Evolutionary conservation across 2,329 filamentous ascomycete genomes (phyloP).

Genomic region (Sclerotiophoma versabilis): DNA sequence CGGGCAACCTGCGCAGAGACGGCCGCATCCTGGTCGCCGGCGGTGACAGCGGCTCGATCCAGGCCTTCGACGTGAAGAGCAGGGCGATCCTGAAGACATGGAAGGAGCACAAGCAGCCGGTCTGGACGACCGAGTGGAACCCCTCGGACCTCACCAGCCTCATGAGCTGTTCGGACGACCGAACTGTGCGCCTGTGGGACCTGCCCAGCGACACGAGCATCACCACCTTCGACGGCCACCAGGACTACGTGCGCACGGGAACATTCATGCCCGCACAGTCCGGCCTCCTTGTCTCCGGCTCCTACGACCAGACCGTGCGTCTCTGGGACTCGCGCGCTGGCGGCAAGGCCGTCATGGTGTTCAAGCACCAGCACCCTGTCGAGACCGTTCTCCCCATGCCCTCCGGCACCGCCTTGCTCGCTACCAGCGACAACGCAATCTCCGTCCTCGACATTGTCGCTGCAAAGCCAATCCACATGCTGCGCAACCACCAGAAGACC

Average conservation of each 20-base stretch:
- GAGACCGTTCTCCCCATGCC: conserved; percentile 89
- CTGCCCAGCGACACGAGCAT: conserved; percentile 79
- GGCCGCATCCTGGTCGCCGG: conserved; percentile 89
- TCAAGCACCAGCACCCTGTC: conserved; percentile 90
- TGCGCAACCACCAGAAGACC: conserved; percentile 97
- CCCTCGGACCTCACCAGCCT: conserved; percentile 84
- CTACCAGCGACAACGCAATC: conserved; percentile 83
- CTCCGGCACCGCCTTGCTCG: conserved; percentile 84
- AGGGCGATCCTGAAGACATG: conserved; percentile 94
- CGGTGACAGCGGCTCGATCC: conserved; percentile 89
- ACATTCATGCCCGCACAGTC: conserved; percentile 80
- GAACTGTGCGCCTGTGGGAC: conserved; percentile 93
- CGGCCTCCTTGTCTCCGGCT: conserved; percentile 81
- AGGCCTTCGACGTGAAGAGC: conserved; percentile 91
- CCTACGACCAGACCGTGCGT: conserved; percentile 92
- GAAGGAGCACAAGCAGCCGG: conserved; percentile 91
- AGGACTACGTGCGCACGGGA: conserved; percentile 89
- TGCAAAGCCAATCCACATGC: conserved; percentile 82
- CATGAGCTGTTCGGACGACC: conserved; percentile 90
- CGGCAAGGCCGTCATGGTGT: conserved; percentile 76
- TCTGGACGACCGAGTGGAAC: conserved; percentile 93
- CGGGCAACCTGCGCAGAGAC: conserved; percentile 86
- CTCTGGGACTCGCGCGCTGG: conserved; percentile 89
- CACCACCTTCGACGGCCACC: conserved; percentile 82
- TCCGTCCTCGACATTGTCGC: conserved; percentile 92